Conservation (phyloP, 1,139 yeast species). For the Kazachstania sp. region DNA sequence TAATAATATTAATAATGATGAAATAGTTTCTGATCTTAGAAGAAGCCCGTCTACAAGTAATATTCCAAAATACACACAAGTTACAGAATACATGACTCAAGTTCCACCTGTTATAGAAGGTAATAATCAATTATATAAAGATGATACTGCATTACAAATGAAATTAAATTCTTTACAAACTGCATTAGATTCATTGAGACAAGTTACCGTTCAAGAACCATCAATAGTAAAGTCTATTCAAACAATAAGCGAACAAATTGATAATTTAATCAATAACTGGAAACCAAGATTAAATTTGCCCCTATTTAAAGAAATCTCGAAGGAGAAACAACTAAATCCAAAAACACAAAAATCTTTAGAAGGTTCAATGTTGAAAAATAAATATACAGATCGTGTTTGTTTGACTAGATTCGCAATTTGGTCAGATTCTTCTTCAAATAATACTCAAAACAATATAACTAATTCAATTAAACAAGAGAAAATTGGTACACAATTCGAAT, state of each 20-base stretch:
- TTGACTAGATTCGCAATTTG: slow-evolving; percentile 20
- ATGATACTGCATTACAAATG: slow-evolving; percentile 15
- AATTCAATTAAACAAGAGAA: background rate
- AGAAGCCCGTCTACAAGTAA: background rate
- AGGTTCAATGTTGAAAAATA: slow-evolving; percentile 22
- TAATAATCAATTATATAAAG: slow-evolving; percentile 15
- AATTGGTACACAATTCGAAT: background rate
- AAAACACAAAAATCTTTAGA: slow-evolving; percentile 20
- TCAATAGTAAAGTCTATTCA: slow-evolving; percentile 12
- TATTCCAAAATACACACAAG: background rate
- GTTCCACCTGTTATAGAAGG: slow-evolving; percentile 9
- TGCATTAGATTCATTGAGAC: slow-evolving; percentile 10
- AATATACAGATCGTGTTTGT: slow-evolving; percentile 18
- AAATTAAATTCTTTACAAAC: slow-evolving; percentile 13
- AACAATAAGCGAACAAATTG: slow-evolving; percentile 14
- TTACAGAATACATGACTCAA: background rate
- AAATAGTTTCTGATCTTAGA: background rate
- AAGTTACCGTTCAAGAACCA: slow-evolving; percentile 6
- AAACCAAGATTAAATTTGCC: slow-evolving; percentile 14
- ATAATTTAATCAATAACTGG: slow-evolving; percentile 14
- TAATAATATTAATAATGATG: background rate
- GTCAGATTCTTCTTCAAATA: slow-evolving; percentile 9
- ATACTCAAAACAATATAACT: too few relatives aligned
- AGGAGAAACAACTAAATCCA: background rate
- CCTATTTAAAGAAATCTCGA: slow-evolving; percentile 1